Conservation (phyloP, 352 stramenopile species). For the Pythium plurisporium region DNA sequence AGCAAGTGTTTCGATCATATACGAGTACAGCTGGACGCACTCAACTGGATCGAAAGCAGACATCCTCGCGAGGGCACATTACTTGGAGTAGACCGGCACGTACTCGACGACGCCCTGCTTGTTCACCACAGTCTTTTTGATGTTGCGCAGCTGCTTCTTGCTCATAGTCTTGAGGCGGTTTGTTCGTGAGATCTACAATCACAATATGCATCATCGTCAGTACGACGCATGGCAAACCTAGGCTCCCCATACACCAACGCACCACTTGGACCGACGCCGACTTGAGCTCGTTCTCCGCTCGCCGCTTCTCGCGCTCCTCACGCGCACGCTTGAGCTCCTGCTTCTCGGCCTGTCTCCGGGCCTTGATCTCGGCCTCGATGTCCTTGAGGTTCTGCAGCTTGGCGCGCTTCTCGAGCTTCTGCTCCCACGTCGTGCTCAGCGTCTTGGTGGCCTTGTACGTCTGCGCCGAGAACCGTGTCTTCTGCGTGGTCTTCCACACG, state of each 20-base stretch:
- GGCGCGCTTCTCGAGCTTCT: constrained; percentile 75
- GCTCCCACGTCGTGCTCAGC: constrained; percentile 85
- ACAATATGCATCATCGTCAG: not conserved
- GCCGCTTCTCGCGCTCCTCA: constrained; percentile 85
- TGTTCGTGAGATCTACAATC: constrained; percentile 71
- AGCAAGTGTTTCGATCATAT: no score
- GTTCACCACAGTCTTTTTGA: constrained; percentile 91
- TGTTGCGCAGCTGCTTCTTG: constrained; percentile 91
- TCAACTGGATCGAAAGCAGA: no score
- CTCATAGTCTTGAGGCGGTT: constrained; percentile 90
- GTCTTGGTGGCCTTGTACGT: constrained; percentile 72
- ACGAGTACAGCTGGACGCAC: no score
- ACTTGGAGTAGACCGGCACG: constrained; percentile 84
- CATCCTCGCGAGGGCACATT: no score
- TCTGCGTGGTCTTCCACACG: constrained; percentile 84
- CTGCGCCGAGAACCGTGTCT: constrained; percentile 67
- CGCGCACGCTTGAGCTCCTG: constrained; percentile 68
- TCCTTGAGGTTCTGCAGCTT: constrained; percentile 83
- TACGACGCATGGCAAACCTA: not conserved
- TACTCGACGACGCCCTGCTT: constrained; percentile 89
- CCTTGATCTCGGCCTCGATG: constrained; percentile 78
- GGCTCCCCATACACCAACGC: no score
- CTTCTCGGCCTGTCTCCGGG: constrained; percentile 59
- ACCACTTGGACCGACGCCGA: constrained; percentile 84
- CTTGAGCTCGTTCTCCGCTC: constrained; percentile 89